Evolutionary conservation across 2,329 filamentous ascomycete species (phyloP).

Genomic region (Aspergillus unguis): DNA sequence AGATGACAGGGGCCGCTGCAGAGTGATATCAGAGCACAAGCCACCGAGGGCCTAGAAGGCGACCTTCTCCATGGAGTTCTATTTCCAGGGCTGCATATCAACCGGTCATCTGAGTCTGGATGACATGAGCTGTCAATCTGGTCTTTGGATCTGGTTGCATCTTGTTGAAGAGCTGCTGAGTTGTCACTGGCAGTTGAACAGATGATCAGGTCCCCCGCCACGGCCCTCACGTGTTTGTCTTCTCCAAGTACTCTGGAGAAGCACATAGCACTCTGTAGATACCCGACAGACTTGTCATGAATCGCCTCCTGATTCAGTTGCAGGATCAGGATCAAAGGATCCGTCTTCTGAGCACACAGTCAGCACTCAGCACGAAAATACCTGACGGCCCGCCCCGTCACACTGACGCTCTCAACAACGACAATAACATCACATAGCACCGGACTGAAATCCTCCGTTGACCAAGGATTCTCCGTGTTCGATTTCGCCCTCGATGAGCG

Average conservation of each 20-base stretch:
- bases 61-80: not conserved
- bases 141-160: not conserved
- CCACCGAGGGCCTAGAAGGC: not conserved
- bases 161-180: not conserved
- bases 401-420: not conserved
- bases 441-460: not conserved
- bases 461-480: no score
- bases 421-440: not conserved
- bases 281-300: no score
- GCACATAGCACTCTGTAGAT: no score
- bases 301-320: no score
- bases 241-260: no score
- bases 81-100: slow-evolving; percentile 5
- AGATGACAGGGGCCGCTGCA: slow-evolving; percentile 4
- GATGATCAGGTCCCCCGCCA: not conserved
- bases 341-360: not conserved
- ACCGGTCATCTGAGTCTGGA: slow-evolving; percentile 14
- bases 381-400: slow-evolving; percentile 4
- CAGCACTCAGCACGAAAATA: not conserved
- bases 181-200: not conserved
- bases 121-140: not conserved
- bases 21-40: slow-evolving; percentile 5
- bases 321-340: not conserved
- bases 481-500: no score
- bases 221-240: no score